A percentile compares a stretch with the other conserved stretches of the same genome.
These are phyloP conservation scores for Quercus alba DNA, from an alignment of 306 rosid genomes.

Conservation along the genomic window DNA sequence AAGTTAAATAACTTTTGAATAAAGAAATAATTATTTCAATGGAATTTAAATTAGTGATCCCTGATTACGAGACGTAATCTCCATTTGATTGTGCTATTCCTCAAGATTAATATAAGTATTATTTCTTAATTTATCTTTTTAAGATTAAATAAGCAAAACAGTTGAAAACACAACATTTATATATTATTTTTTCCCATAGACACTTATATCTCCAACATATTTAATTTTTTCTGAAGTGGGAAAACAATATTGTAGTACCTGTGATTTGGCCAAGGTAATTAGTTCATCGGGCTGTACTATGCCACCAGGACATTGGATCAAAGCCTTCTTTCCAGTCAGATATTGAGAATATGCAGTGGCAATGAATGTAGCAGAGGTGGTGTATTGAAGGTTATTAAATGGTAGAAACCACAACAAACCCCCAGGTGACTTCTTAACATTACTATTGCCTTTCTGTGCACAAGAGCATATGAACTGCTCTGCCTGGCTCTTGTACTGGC, in stretches of 20 bases:
- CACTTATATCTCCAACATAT: too few relatives aligned
- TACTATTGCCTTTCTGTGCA: conserved; percentile 38
- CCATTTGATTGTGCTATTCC: too few relatives aligned
- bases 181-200: too few relatives aligned
- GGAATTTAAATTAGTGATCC: too few relatives aligned
- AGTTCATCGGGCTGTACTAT: conserved; percentile 36
- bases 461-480: conserved; percentile 55
- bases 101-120: too few relatives aligned
- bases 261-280: conserved; percentile 32
- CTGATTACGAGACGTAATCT: too few relatives aligned
- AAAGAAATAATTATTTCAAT: too few relatives aligned
- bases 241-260: conserved; percentile 27
- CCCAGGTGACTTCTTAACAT: conserved; percentile 37
- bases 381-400: conserved; percentile 47
- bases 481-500: conserved; percentile 38
- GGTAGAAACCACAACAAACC: conserved; percentile 52
- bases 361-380: conserved; percentile 42
- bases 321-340: conserved; percentile 17
- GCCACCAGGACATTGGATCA: conserved; percentile 27
- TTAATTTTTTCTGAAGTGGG: not conserved
- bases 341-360: conserved; percentile 41
- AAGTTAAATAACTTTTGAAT: too few relatives aligned
- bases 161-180: too few relatives aligned
- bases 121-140: too few relatives aligned
- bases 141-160: too few relatives aligned